Base-by-base conservation (phyloP, 257 asterid genomes). In the Osmanthus fragrans region DNA sequence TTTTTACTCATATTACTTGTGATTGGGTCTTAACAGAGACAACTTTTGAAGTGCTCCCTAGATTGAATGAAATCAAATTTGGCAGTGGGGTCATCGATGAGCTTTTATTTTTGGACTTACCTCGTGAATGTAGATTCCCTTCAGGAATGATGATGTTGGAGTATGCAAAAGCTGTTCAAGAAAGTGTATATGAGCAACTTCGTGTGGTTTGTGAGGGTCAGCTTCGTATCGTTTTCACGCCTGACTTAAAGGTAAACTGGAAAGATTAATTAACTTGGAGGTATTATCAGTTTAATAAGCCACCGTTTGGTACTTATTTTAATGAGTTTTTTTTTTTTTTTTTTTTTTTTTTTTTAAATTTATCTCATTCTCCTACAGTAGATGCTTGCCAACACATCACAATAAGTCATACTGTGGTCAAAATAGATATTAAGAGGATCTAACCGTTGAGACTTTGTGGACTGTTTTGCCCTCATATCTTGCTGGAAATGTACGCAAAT, bases 201-300 rank as follows among this genome's bases (percentile, higher is more conserved):
- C 98, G 99, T 36, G 99, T 96, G 79, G 95, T 96, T 76, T 96
- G 92, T 15, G 98, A 96, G 90, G 99, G 99, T 71, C 98, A 86
- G 77, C 99, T 96, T 54, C 98, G 98, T n/a, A 89, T 96, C 54
- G 81, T 93, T 51, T 96, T 96, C 80, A 87, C 97, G 74, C 92
- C 99, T 75, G 99, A 96, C 81, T 84, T 96, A 37, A 93, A 96
- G 99, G 98, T 93, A 80, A 81, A 18, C 39, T 51, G 30, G 66
- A 27, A 40, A 47, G 12, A 13, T n/a, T 13, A 7, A 51, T 18
- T 51, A n/a, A 18, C 67, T 23, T 60, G 67, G 67, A 7, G 12
- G 51, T 21, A 7, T 60, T 60, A 3, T 23, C 67, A 13, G 8
- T 54, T 54, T 60, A 13, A 13, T 60, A 0, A n/a, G n/a, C n/a